phyloP scores from a whole-genome alignment of 2,329 filamentous ascomycete species.

The Thelonectria blattea region DNA sequence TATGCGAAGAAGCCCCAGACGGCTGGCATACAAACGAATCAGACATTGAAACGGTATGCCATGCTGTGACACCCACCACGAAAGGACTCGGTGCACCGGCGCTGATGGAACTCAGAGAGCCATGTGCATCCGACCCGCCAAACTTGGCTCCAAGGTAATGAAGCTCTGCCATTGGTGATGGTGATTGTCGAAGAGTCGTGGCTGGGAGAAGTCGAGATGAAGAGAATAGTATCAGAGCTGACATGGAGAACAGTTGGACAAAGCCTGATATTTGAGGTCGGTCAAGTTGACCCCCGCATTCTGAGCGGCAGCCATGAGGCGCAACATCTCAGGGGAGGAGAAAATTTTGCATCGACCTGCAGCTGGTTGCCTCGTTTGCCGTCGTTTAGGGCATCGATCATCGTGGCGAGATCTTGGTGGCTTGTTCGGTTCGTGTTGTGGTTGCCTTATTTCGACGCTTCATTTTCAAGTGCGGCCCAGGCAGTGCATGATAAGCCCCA shows the following conservation, averaged over 20 bases:
- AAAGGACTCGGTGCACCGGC: slow-evolving; percentile 34
- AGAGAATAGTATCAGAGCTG: background rate
- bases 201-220: background rate
- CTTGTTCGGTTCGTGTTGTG: slow-evolving; percentile 12
- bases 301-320: slow-evolving; percentile 1
- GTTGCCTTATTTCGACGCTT: slow-evolving; percentile 27
- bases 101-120: slow-evolving; percentile 34
- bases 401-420: slow-evolving; percentile 3
- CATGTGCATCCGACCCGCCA: slow-evolving; percentile 23
- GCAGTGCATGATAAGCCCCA: slow-evolving; percentile 7
- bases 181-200: background rate
- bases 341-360: slow-evolving; percentile 29
- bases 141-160: slow-evolving; percentile 34
- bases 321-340: slow-evolving; percentile 2
- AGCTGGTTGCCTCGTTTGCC: slow-evolving; percentile 27
- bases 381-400: slow-evolving; percentile 17
- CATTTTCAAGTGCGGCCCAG: slow-evolving; percentile 27
- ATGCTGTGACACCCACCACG: slow-evolving; percentile 25
- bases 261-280: slow-evolving; percentile 20
- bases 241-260: background rate
- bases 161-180: slow-evolving; percentile 28
- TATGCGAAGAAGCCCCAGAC: slow-evolving; percentile 37
- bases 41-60: slow-evolving; percentile 11
- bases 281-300: slow-evolving; percentile 5
- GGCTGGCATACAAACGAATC: slow-evolving; percentile 26